A percentile compares a stretch with the other conserved stretches of the same genome.
phyloP scores from a whole-genome alignment of 2,329 filamentous ascomycete species.

The Penicillium sp. region DNA sequence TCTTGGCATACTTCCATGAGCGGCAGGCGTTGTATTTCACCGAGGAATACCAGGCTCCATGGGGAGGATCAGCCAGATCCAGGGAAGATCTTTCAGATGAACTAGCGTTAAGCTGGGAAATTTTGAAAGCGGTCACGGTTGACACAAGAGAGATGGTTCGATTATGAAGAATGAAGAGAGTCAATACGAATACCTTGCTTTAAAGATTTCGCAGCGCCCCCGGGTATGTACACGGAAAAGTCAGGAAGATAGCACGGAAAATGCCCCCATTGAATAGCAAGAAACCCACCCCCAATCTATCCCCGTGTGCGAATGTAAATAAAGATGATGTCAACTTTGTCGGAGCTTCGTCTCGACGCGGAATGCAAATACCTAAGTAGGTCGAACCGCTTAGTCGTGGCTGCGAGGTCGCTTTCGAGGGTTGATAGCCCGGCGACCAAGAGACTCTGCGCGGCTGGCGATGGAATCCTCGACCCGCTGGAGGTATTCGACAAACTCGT shows the following conservation, averaged over 20 bases:
- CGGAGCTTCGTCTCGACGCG: not conserved
- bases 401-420: conserved; percentile 4
- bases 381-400: not conserved
- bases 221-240: conserved; percentile 1
- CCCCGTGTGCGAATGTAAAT: not conserved
- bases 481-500: conserved; percentile 9
- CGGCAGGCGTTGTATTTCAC: conserved; percentile 13
- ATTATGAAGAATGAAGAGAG: not conserved
- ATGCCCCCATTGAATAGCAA: not conserved
- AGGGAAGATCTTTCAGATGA: not conserved
- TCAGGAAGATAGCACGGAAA: not conserved
- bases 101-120: not conserved
- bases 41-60: conserved; percentile 12
- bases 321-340: not conserved
- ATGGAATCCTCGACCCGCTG: conserved; percentile 2
- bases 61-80: conserved; percentile 9
- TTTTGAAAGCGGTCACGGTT: not conserved
- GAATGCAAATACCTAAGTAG: not conserved
- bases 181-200: not conserved
- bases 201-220: not conserved
- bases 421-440: conserved; percentile 1
- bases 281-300: not conserved
- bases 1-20: conserved; percentile 9
- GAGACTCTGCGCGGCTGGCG: not conserved
- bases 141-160: not conserved